These are phyloP conservation scores for Fusarium sp. DNA, from an alignment of 2,329 filamentous ascomycete genomes.

Conservation along the genomic window DNA sequence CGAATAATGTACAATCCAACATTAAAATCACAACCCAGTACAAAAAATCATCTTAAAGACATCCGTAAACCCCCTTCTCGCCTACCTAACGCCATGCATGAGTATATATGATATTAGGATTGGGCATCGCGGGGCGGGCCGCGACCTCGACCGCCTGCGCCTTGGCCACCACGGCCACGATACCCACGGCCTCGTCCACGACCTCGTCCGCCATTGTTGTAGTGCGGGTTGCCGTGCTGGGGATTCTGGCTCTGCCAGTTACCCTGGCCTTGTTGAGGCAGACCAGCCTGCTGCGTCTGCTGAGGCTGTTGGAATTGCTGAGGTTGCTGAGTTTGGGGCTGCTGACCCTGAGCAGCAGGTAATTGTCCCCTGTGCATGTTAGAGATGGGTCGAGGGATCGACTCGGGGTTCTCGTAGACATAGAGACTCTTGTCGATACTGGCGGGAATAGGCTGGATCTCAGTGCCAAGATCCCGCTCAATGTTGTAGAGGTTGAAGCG, in stretches of 20 bases:
- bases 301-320: conserved; percentile 48
- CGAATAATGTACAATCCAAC: conserved; percentile 61
- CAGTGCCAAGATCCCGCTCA: conserved; percentile 94
- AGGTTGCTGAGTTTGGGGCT: conserved; percentile 48
- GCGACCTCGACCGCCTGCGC: conserved; percentile 52
- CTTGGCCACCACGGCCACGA: conserved; percentile 55
- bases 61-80: conserved; percentile 38
- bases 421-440: conserved; percentile 98
- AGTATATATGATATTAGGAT: conserved; percentile 49
- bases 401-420: conserved; percentile 96
- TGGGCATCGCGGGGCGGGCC: conserved; percentile 53
- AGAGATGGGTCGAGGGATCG: conserved; percentile 84
- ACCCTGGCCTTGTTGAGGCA: conserved; percentile 51
- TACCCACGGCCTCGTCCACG: conserved; percentile 55
- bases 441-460: conserved; percentile 95
- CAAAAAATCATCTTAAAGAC: conserved; percentile 50
- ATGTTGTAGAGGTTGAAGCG: conserved; percentile 99
- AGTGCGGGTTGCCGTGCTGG: conserved; percentile 54
- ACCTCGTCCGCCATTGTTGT: conserved; percentile 53
- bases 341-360: conserved; percentile 48
- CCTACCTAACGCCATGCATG: conserved; percentile 47
- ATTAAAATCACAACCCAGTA: conserved; percentile 49
- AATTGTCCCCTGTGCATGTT: conserved; percentile 56
- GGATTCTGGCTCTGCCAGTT: conserved; percentile 57
- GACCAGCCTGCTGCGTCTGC: conserved; percentile 48